These are phyloP conservation scores for Hypomyces perniciosus DNA, from an alignment of 2,329 filamentous ascomycete species.

Conservation along the genomic window DNA sequence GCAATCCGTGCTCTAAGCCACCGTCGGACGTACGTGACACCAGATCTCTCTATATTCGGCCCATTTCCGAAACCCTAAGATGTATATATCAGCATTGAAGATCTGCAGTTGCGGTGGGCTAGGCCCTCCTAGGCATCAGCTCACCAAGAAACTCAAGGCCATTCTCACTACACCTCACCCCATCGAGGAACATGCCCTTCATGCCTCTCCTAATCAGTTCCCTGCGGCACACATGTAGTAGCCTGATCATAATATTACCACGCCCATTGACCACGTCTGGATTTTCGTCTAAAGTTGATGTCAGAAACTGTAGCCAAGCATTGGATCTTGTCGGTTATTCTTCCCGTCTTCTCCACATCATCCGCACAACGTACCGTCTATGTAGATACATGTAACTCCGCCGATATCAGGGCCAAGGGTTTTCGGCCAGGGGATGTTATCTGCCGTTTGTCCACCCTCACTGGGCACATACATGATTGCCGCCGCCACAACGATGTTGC, in stretches of 20 bases:
- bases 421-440: conserved; percentile 51
- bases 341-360: background rate
- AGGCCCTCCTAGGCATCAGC: conserved; percentile 12
- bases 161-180: conserved; percentile 44
- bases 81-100: background rate
- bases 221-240: conserved; percentile 48
- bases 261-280: conserved; percentile 37
- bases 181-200: conserved; percentile 51
- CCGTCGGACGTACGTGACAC: conserved; percentile 31
- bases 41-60: conserved; percentile 51
- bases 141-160: conserved; percentile 48
- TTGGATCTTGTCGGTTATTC: background rate
- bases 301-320: background rate
- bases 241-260: conserved; percentile 45
- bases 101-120: background rate
- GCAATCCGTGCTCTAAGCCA: too few species aligned
- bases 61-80: conserved; percentile 52
- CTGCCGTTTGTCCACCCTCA: conserved; percentile 39
- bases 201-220: conserved; percentile 44
- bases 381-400: conserved; percentile 55
- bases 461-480: conserved; percentile 49
- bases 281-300: background rate
- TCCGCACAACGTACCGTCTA: conserved; percentile 40
- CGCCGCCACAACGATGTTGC: conserved; percentile 42
- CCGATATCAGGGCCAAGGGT: conserved; percentile 46